phyloP scores from a whole-genome alignment of 2,329 filamentous ascomycete species.

The Ophiobolus disseminans region DNA sequence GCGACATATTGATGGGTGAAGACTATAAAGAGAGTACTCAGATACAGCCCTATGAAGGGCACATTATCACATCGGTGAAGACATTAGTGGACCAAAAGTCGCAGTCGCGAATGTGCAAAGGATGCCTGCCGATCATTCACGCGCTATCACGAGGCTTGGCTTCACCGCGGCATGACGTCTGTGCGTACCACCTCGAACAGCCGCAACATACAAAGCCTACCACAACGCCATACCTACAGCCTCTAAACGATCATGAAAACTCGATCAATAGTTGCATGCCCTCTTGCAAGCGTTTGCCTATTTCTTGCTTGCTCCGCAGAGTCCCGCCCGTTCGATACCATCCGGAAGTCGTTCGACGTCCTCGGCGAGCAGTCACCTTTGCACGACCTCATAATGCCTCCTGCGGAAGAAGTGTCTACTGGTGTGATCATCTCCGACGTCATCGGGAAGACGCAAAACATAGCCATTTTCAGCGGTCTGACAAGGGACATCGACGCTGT shows the following conservation, averaged over 20 bases:
- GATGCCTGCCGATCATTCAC: constrained; percentile 31
- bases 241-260: constrained; percentile 37
- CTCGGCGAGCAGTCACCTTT: constrained; percentile 39
- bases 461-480: constrained; percentile 85
- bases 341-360: constrained; percentile 37
- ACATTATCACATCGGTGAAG: constrained; percentile 16
- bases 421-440: constrained; percentile 81
- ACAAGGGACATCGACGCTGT: constrained; percentile 77
- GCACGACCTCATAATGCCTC: constrained; percentile 37
- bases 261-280: constrained; percentile 29
- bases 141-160: constrained; percentile 45
- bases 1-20: constrained; percentile 18
- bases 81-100: constrained; percentile 19
- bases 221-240: constrained; percentile 14
- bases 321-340: constrained; percentile 39
- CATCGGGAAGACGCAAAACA: constrained; percentile 75
- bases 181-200: constrained; percentile 21
- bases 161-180: constrained; percentile 45
- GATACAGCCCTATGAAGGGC: constrained; percentile 9
- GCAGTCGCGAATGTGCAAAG: constrained; percentile 1
- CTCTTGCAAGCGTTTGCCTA: constrained; percentile 37
- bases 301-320: constrained; percentile 41
- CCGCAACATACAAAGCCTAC: constrained; percentile 15
- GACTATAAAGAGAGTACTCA: not conserved
- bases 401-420: constrained; percentile 38